Evolutionary conservation across 257 asterid genomes (phyloP), one percentile per base, ranked within the genome.

Genomic region (Voacanga thouarsii): DNA sequence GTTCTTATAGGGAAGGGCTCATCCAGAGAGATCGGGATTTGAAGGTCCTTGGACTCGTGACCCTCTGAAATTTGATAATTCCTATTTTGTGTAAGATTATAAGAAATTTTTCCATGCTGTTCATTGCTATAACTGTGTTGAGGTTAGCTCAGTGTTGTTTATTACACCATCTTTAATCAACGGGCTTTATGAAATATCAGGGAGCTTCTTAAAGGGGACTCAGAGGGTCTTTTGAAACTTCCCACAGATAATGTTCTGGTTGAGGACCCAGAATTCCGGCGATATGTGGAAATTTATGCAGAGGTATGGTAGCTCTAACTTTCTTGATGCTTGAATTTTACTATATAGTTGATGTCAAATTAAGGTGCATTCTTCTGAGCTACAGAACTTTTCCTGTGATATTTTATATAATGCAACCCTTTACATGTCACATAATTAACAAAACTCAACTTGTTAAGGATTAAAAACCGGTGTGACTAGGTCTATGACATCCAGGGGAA

Each of bases 1-100:
- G 16, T 49, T 70, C 33, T 30, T 77, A 72, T 80, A 94, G 99
- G 99, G 99, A 73, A 91, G 84, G 81, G 97, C 95, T 65, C 99
- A 92, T 71, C 84, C 50, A 23, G 99, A 92, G 50, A 87, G 99
- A 72, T 92, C 99, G 51, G 97, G 94, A 66, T 95, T 92, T 80
- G 96, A 91, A 51, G 98, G 99, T 72, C 91, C 97, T 50, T 95
- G 99, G 99, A 95, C 99, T 11, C 78, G 51, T 2, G 93, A 92
- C 57, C 97, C 97, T 83, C 89, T 84, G 72, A 91, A 88, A 87
- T 95, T 95, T 63, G 98, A 95, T 87, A 90, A 95, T 78, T 89
- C 96, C 21, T 92, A 91, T 82, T 95, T 89, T 70, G 77, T 80
- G 99, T 95, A 89, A 86, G 94, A 77, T 75, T 67, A 45, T 39